Base-by-base conservation (phyloP, 257 asterid species). In the Gynochthodes officinalis region DNA sequence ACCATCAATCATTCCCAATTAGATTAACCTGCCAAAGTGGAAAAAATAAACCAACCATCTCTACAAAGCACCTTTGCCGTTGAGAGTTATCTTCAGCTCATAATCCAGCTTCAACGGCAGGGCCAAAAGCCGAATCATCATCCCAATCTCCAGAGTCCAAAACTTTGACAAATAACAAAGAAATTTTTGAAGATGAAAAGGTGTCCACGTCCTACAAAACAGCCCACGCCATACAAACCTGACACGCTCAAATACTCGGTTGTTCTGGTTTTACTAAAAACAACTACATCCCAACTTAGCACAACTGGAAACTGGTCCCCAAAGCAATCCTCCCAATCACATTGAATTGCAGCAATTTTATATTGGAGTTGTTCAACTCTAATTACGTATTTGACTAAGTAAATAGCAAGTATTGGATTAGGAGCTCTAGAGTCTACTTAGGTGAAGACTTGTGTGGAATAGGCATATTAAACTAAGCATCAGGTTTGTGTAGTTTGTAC, bases 161-260 rank as follows among this genome's bases (percentile, higher is more conserved):
- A 53, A 50, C 46, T 53, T 74, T 64, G 66, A 73, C 23, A 55
- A 52, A 35, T 25, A 14, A 30, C 46, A 39, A 52, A 37, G 32
- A 54, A 64, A 57, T 27, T 70, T 70, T 13, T 49, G 27, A 44
- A 71, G 77, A 7, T 44, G 19, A 49, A 70, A 78, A 74, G 33
- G 57, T 60, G 65, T 28, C 73, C 79, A 77, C 75, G 77, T 77
- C 78, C 42, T 27, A 21, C 58, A 19, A 67, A 23, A 73, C 78
- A 64, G 64, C 25, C 61, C 71, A 78, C 28, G 71, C 79, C 82
- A 74, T 71, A 44, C n/a, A n/a, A n/a, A n/a, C n/a, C n/a, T n/a
- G n/a, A n/a, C n/a, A n/a, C n/a, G n/a, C n/a, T n/a, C n/a, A n/a
- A n/a, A n/a, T n/a, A n/a, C n/a, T n/a, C n/a, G n/a, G n/a, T n/a